A percentile compares a stretch with the other conserved stretches of the same genome.
Conservation (phyloP, 352 stramenopile genomes). For the Globisporangium okanoganense region DNA sequence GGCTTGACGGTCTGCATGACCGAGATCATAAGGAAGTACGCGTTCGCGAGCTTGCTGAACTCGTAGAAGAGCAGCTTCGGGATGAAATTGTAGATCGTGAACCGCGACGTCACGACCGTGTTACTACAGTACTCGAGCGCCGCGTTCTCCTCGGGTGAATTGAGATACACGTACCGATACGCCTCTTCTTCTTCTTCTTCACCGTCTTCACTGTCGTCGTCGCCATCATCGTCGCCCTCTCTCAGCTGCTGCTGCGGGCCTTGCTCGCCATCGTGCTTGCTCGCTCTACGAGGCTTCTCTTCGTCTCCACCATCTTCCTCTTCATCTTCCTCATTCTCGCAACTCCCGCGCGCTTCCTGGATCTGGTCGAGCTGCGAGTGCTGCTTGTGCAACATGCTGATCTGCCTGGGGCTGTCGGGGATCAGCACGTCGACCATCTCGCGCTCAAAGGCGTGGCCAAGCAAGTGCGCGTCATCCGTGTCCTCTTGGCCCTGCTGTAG, state of each 20-base stretch:
- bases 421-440: constrained; percentile 16
- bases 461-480: constrained; percentile 21
- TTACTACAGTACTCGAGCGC: constrained; percentile 67
- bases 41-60: constrained; percentile 91
- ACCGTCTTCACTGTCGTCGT: constrained; percentile 1
- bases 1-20: constrained; percentile 89
- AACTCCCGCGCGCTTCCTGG: constrained; percentile 13
- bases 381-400: background rate
- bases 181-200: constrained; percentile 32
- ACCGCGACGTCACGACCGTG: constrained; percentile 87
- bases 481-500: background rate
- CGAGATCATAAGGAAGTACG: constrained; percentile 93
- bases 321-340: background rate
- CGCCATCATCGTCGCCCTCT: background rate
- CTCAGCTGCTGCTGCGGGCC: background rate
- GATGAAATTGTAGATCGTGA: constrained; percentile 90
- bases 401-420: constrained; percentile 14
- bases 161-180: constrained; percentile 74
- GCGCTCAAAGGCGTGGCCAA: constrained; percentile 12
- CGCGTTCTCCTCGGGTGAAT: constrained; percentile 55
- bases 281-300: background rate
- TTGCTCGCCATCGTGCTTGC: background rate
- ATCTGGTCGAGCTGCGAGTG: constrained; percentile 17
- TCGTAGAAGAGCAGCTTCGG: constrained; percentile 90
- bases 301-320: background rate